Evolutionary conservation across 208 protist genomes (phyloP).

Genomic region (Blechomonas ayalai): DNA sequence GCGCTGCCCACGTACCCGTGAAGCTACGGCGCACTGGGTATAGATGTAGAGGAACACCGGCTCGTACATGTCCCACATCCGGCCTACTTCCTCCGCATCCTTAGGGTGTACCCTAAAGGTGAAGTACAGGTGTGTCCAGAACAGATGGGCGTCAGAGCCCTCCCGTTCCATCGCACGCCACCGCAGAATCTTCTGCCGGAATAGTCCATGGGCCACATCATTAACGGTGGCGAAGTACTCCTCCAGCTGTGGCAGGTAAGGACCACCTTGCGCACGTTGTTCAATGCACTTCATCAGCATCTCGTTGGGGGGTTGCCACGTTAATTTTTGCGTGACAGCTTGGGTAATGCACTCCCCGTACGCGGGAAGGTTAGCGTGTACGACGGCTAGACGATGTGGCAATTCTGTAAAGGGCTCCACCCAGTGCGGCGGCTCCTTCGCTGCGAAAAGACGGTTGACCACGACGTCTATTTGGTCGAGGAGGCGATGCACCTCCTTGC

Average conservation of each 20-base stretch:
- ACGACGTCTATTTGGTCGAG: conserved; percentile 63
- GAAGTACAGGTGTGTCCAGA: conserved; percentile 87
- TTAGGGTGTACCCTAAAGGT: conserved; percentile 74
- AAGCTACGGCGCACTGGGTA: conserved; percentile 71
- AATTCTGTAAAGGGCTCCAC: conserved; percentile 73
- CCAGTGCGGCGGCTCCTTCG: conserved; percentile 75
- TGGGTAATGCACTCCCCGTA: conserved; percentile 73
- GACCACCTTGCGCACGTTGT: conserved; percentile 47
- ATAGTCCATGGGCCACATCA: conserved; percentile 52
- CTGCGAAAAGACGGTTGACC: conserved; percentile 60
- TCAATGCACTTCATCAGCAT: conserved; percentile 61
- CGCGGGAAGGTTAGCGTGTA: conserved; percentile 66
- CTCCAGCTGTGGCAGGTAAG: conserved; percentile 40
- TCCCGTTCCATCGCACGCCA: conserved; percentile 73
- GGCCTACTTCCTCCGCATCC: conserved; percentile 51
- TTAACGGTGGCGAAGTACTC: conserved; percentile 62
- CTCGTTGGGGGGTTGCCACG: conserved; percentile 48
- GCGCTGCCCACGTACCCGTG: conserved; percentile 51
- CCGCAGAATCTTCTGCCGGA: conserved; percentile 61
- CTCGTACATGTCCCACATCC: conserved; percentile 83
- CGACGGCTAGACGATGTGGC: conserved; percentile 67
- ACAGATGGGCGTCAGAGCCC: conserved; percentile 73
- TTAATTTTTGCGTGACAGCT: conserved; percentile 32
- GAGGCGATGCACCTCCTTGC: conserved; percentile 43
- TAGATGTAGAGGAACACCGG: conserved; percentile 79